phyloP scores from a whole-genome alignment of 139 green algal species.

The Closterium sp. region DNA sequence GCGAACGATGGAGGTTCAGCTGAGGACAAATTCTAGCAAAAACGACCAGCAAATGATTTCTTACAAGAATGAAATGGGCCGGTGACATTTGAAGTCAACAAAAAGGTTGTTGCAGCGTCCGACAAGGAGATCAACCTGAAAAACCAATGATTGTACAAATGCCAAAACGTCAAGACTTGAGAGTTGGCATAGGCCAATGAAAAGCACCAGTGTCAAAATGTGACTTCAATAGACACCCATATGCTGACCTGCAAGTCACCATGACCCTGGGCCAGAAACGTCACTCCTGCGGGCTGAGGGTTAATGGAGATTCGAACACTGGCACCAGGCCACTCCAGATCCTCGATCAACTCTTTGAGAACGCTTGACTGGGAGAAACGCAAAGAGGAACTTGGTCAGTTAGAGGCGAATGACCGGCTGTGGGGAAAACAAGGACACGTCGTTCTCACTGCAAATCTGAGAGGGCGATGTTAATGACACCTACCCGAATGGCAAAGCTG shows the following conservation, averaged over 20 bases:
- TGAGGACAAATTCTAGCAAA: neutral
- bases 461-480: neutral
- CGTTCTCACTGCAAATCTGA: neutral
- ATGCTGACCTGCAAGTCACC: constrained; percentile 34
- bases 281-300: constrained; percentile 35
- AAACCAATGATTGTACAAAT: neutral
- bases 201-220: neutral
- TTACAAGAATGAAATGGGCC: constrained; percentile 35
- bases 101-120: constrained; percentile 35
- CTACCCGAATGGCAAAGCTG: constrained; percentile 16
- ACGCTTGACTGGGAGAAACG: constrained; percentile 17
- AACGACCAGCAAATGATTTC: neutral
- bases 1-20: neutral
- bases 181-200: neutral
- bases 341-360: constrained; percentile 49
- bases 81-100: constrained; percentile 50
- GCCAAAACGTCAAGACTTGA: neutral
- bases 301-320: constrained; percentile 30
- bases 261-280: constrained; percentile 29
- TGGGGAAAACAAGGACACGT: no score
- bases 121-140: constrained; percentile 49
- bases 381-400: neutral
- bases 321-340: constrained; percentile 45
- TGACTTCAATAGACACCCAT: neutral
- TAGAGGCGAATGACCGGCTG: no score